Base-by-base conservation (phyloP, 352 stramenopile genomes). In the Phytophthora europaea region DNA sequence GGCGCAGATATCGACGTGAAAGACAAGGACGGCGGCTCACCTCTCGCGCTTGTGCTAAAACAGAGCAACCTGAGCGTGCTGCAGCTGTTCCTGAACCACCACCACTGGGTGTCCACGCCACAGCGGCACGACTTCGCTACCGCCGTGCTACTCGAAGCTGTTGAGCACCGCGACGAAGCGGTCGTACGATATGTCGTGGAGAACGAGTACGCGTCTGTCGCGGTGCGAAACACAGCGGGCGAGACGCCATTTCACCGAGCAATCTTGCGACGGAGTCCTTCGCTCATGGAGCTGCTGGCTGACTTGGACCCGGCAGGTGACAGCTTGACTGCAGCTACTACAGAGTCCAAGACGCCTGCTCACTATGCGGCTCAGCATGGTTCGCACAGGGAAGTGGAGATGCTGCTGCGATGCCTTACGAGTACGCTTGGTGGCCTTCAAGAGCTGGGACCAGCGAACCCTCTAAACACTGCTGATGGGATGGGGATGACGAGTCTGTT, bases 61-160 rank as follows among this genome's bases (percentile, higher is more conserved):
- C 48, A 47, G 10, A 31, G 15, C 28, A 43, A 67, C 34, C 18
- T 67, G 9, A 65, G 70, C 8, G 38, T 76, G 22, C 38, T 79
- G 52, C 57, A 70, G 43, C 47, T 76, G 12, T 55, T 79, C 23
- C 40, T 80, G 33, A 80, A 80, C 50, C 73, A 80, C 43, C 57
- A 77, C 40, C 59, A 65, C 23, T 22, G 70, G 26, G 69, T 78
- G 26, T 47, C 61, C 2, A 78, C 65, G 13, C 36, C 64, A 5
- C 47, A 61, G 33, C 69, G 73, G 43, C 45, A 59, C 9, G 55
- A 67, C 26, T 79, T 68, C 12, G 63, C 22, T 20, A 57, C 26
- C 26, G 28, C 53, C 22, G 58, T 75, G 18, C 45, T 68, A 33
- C 34, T 75, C 34, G 50, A 61, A 18, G 67, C 50, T n/a, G 61